Evolutionary conservation across 768 basidiomycete species (phyloP).

Genomic region (Agaricus bisporus): DNA sequence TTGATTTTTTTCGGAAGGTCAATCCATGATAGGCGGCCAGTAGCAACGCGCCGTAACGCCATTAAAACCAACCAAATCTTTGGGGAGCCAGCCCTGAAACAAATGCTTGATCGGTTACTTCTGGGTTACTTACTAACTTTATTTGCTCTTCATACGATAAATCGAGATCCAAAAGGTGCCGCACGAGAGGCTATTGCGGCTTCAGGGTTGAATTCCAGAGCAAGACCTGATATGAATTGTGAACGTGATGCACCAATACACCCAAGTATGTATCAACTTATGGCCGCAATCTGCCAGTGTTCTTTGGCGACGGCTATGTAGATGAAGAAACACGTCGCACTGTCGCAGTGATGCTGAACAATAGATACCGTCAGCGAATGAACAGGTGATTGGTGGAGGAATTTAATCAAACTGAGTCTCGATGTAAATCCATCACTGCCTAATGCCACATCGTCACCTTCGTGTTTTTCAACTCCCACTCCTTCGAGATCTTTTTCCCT

Average conservation of each 20-base stretch:
- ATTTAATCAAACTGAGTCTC: not conserved
- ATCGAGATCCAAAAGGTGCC: not conserved
- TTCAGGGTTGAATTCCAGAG: too few species aligned
- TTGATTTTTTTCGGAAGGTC: not conserved
- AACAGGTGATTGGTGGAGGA: too few species aligned
- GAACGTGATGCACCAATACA: too few species aligned
- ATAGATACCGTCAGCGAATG: too few species aligned
- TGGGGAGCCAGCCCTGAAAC: constrained; percentile 1
- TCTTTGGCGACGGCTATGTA: too few species aligned
- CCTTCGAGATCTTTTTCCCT: not conserved
- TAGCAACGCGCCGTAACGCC: constrained; percentile 7
- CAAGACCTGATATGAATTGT: too few species aligned
- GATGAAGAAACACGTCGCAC: too few species aligned
- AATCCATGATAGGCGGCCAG: not conserved
- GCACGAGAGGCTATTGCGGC: too few species aligned
- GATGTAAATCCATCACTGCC: not conserved
- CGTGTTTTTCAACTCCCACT: not conserved
- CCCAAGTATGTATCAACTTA: too few species aligned
- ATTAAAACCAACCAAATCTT: not conserved
- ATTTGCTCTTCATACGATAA: not conserved
- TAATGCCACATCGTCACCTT: not conserved
- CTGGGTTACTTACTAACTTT: not conserved
- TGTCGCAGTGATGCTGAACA: not conserved
- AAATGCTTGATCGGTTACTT: not conserved
- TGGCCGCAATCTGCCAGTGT: too few species aligned